phyloP scores from a whole-genome alignment of 192 early-diverging fungal species.

The Rhizophagus sp. region DNA sequence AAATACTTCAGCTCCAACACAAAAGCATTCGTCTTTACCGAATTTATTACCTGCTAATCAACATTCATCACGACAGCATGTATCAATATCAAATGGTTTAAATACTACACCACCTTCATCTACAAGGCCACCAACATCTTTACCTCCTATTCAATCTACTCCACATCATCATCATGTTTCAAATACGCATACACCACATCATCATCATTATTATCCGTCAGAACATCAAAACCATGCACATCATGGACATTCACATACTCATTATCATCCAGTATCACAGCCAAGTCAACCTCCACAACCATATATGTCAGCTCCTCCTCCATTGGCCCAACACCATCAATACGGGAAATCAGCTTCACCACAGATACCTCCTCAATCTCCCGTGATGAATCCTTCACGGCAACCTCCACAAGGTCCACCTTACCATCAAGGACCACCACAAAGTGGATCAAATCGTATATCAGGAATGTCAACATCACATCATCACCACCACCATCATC shows the following conservation, averaged over 20 bases:
- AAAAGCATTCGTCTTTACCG: neutral
- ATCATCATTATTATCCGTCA: conserved; percentile 20
- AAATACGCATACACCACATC: conserved; percentile 3
- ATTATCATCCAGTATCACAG: conserved; percentile 18
- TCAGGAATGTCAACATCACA: neutral
- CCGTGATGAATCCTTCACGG: neutral
- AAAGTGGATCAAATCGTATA: neutral
- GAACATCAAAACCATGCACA: conserved; percentile 6
- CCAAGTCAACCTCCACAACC: neutral
- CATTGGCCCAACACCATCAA: too few species aligned
- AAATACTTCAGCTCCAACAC: neutral
- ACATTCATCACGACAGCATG: neutral
- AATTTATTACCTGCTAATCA: too few species aligned
- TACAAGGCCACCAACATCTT: neutral
- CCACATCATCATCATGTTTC: conserved; percentile 23
- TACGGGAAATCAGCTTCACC: neutral
- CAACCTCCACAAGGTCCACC: neutral
- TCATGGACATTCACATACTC: neutral
- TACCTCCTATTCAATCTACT: conserved; percentile 23
- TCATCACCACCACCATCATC: neutral
- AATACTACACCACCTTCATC: conserved; percentile 6
- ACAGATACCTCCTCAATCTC: neutral
- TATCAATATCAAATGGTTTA: neutral
- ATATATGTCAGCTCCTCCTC: neutral
- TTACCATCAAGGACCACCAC: neutral